phyloP scores from a whole-genome alignment of 2,329 filamentous ascomycete species.

The Diaporthe citrichinensis region DNA sequence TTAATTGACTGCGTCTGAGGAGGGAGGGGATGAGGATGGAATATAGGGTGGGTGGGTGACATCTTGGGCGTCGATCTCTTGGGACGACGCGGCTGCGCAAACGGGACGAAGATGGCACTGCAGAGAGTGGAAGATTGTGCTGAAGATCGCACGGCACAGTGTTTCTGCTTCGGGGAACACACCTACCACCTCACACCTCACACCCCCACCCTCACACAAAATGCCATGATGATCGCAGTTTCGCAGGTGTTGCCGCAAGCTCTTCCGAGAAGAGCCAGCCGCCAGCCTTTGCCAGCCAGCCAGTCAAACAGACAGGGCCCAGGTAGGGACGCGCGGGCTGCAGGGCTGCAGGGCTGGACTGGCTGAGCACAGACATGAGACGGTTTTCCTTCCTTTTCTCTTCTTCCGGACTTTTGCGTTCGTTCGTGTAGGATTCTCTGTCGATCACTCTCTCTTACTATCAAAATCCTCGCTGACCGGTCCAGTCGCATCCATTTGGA shows the following conservation, averaged over 20 bases:
- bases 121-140: neutral
- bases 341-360: slow-evolving; percentile 23
- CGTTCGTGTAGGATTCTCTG: neutral
- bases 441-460: neutral
- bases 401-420: neutral
- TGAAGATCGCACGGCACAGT: neutral
- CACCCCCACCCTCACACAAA: neutral
- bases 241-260: slow-evolving; percentile 24
- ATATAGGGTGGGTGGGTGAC: slow-evolving; percentile 13
- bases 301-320: neutral
- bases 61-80: slow-evolving; percentile 4
- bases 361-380: slow-evolving; percentile 21
- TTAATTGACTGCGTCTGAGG: slow-evolving; percentile 3
- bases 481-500: neutral
- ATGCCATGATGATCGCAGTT: slow-evolving; percentile 2
- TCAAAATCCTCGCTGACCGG: neutral
- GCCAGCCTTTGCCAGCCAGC: neutral
- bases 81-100: neutral
- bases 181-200: no score
- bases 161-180: no score
- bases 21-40: neutral
- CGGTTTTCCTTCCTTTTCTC: neutral
- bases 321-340: slow-evolving; percentile 6
- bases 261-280: slow-evolving; percentile 27
- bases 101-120: slow-evolving; percentile 8